Percentiles rank a stretch among this genome's conserved stretches.
Conservation (phyloP, 2,329 filamentous ascomycete species). For the Pseudogymnoascus sp. region DNA sequence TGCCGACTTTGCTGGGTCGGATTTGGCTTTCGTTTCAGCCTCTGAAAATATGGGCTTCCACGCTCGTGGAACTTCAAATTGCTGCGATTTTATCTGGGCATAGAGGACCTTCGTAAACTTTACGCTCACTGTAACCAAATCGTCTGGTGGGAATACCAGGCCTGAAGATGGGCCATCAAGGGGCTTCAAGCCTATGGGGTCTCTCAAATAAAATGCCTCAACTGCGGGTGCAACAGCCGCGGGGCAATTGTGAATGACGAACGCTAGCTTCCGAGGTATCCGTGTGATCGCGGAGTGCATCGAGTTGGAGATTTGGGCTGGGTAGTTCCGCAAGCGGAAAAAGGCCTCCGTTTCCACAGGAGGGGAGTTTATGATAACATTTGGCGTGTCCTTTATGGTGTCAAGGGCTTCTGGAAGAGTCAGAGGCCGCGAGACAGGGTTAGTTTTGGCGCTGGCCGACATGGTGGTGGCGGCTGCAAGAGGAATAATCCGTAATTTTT, state of each 20-base stretch:
- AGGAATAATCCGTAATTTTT: constrained; percentile 67
- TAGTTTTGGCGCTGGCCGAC: constrained; percentile 31
- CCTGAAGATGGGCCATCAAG: constrained; percentile 48
- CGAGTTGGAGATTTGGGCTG: constrained; percentile 62
- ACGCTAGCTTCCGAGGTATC: constrained; percentile 74
- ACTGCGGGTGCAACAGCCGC: constrained; percentile 73
- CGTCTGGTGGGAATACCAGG: constrained; percentile 63
- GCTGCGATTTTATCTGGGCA: constrained; percentile 81
- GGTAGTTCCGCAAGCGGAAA: constrained; percentile 78
- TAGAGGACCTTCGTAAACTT: constrained; percentile 84
- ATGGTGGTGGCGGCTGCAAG: constrained; percentile 33
- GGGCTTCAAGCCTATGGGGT: constrained; percentile 66
- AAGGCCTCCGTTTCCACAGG: constrained; percentile 84
- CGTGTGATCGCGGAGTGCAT: constrained; percentile 68
- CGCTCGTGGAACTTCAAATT: constrained; percentile 58
- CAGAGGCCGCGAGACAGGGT: constrained; percentile 39
- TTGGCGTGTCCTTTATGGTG: constrained; percentile 49
- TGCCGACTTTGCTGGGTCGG: constrained; percentile 23
- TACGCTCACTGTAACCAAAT: constrained; percentile 71
- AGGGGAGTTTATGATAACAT: constrained; percentile 59
- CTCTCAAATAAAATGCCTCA: constrained; percentile 87
- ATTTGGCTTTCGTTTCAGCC: constrained; percentile 24
- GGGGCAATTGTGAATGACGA: constrained; percentile 67
- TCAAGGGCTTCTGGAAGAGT: constrained; percentile 56
- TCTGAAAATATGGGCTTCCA: constrained; percentile 37